These are phyloP conservation scores for Tricholoma saponaceum DNA, from an alignment of 768 basidiomycete species.

Conservation along the genomic window DNA sequence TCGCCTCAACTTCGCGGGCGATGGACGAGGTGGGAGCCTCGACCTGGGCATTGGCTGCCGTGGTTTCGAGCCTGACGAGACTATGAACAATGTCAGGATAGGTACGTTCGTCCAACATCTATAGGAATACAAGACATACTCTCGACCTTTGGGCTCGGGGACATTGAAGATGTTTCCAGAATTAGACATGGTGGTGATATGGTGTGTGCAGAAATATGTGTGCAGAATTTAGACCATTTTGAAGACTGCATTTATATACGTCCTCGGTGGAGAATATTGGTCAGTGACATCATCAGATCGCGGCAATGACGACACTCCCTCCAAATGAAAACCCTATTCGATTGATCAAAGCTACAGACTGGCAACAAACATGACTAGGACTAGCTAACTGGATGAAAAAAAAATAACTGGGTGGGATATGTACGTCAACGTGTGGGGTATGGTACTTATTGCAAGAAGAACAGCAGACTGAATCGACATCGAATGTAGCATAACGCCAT, in stretches of 20 bases:
- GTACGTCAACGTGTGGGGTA: background rate
- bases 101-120: background rate
- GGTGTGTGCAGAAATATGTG: conserved; percentile 13
- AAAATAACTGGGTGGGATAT: background rate
- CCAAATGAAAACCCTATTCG: background rate
- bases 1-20: conserved; percentile 42
- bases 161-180: conserved; percentile 34
- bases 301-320: conserved; percentile 9
- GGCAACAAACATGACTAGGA: background rate
- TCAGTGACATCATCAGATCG: conserved; percentile 6
- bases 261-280: background rate
- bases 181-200: conserved; percentile 26
- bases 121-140: conserved; percentile 21
- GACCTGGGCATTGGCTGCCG: conserved; percentile 49
- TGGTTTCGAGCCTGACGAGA: conserved; percentile 40
- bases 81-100: conserved; percentile 13
- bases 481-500: background rate
- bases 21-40: conserved; percentile 39
- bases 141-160: conserved; percentile 26
- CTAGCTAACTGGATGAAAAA: background rate
- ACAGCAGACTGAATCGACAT: background rate
- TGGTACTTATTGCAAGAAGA: background rate
- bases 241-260: background rate
- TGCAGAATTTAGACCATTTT: background rate
- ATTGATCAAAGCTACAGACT: background rate